Percentiles rank a stretch among this genome's conserved stretches.
Evolutionary conservation across 2,329 filamentous ascomycete species (phyloP).

Genomic region (Lecanicillium sp.): DNA sequence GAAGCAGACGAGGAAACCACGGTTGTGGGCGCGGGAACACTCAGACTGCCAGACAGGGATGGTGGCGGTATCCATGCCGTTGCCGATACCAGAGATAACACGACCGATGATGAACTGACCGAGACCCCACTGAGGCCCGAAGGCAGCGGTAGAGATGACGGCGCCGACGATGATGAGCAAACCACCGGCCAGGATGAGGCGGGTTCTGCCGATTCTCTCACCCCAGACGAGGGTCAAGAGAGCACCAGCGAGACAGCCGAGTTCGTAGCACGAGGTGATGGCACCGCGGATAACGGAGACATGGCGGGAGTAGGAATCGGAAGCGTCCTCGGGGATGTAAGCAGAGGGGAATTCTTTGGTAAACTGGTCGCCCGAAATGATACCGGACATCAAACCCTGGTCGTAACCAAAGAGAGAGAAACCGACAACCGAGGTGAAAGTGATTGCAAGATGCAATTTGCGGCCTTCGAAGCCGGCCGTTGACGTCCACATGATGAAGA

Average conservation of each 20-base stretch:
- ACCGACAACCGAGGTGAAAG: slow-evolving; percentile 57
- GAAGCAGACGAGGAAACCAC: slow-evolving; percentile 49
- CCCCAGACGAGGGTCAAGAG: slow-evolving; percentile 43
- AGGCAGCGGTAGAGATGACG: slow-evolving; percentile 46
- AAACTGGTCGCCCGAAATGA: slow-evolving; percentile 46
- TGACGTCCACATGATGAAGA: slow-evolving; percentile 42
- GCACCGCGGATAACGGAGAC: slow-evolving; percentile 43
- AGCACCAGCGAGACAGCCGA: slow-evolving; percentile 47
- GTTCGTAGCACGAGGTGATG: slow-evolving; percentile 43
- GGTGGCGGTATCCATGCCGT: slow-evolving; percentile 47
- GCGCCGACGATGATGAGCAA: slow-evolving; percentile 55
- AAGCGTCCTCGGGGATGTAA: slow-evolving; percentile 21
- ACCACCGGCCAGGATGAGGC: slow-evolving; percentile 52
- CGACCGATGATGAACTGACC: slow-evolving; percentile 46
- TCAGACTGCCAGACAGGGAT: slow-evolving; percentile 53
- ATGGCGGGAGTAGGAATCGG: slow-evolving; percentile 5
- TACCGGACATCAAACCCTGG: slow-evolving; percentile 48
- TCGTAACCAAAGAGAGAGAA: slow-evolving; percentile 57
- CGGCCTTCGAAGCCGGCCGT: slow-evolving; percentile 53
- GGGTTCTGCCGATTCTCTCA: slow-evolving; percentile 44
- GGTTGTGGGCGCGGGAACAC: slow-evolving; percentile 45
- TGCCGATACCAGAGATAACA: slow-evolving; percentile 47
- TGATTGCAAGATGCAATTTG: slow-evolving; percentile 50
- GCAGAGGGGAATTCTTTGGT: slow-evolving; percentile 39
- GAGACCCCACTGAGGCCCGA: slow-evolving; percentile 30